Evolutionary conservation across 2,329 filamentous ascomycete species (phyloP), one percentile per base, ranked within the genome.

Genomic region (Aulographum hederae): DNA sequence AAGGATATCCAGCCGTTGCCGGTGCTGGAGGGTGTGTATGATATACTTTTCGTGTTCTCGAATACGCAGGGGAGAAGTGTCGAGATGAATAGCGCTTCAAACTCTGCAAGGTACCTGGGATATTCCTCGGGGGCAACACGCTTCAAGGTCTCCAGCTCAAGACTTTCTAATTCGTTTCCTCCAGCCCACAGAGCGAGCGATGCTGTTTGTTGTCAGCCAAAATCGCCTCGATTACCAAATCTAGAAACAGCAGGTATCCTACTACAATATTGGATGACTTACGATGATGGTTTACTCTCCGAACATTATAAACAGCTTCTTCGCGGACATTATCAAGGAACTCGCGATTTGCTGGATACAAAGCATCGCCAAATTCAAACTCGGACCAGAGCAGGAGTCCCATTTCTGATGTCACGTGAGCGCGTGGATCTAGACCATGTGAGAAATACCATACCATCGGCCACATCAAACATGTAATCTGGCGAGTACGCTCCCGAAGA

Each of bases 301-400:
- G 58, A 5, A 73, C 67, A 32, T 74, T 65, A 37, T 73, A 73
- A 4, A 59, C 51, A 4, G 67, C 66, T 41, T 74, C 70, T 12
- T 59, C 53, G 10, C 58, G 52, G 6, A 65, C 58, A 34, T 70
- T 72, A 4, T 65, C 62, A 1, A 73, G 44, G 39, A 72, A 74
- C 0, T 54, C 56, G 1, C 54, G 38, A 31, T 65, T 47, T 1
- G 66, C 59, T 0, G 70, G 69, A 41, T 74, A 74, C 3, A 73
- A 47, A 1, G 67, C 59, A 44, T 72, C 69, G 8, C 65, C 63
- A 42, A 72, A 74, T 41, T 74, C 57, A 37, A 74, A 73, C 37
- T 74, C 69, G 30, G 61, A 68, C 69, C 69, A 74, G 1, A 74
- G 52, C 5, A 74, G 49, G 4, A 75, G 57, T 2, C 70, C 70